Base-by-base conservation (phyloP, 352 stramenopile genomes). In the Pythium biforme region DNA sequence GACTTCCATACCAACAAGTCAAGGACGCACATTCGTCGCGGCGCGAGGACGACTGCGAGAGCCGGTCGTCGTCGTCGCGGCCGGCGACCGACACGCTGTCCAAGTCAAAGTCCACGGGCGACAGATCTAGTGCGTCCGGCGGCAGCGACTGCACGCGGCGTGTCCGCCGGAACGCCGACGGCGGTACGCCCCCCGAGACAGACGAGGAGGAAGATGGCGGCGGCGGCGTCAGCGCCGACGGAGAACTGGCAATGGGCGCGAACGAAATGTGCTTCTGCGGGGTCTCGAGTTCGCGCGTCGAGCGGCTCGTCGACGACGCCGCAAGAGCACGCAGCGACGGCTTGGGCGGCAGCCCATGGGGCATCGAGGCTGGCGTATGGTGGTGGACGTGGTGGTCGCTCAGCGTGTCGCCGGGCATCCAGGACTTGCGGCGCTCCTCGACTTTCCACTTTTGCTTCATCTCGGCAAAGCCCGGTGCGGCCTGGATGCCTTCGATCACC, bases 11-110 rank as follows among this genome's bases (percentile, higher is more conserved):
- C n/a, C n/a, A n/a, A n/a, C n/a, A n/a, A n/a, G n/a, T n/a, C n/a
- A n/a, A n/a, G n/a, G n/a, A 87, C 82, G 62, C 75, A 92, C 83
- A 92, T 66, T 73, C 78, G 31, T 92, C 86, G 23, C 70, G 80
- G 39, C 81, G 75, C 22, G 86, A 95, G 14, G 83, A 93, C 22
- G 77, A 79, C 69, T 91, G 74, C 5, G 83, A 93, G 27, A 91
- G 59, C 31, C 73, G 78, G 53, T 92, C 83, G 20, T 86, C 65
- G 52, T 72, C 66, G 39, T 72, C 64, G 19, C 23, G 64, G 49
- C 75, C 86, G 0, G 70, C 65, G 45, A 95, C 75, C 12, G 86
- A 95, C n/a, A 95, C 79, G 66, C 83, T 92, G 68, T 94, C 86
- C 22, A 94, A 69, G 54, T 95, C 86, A 59, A 89, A 93, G 61